Evolutionary conservation across 345 rosid species (phyloP).

Genomic region (Eucalyptus cloeziana): DNA sequence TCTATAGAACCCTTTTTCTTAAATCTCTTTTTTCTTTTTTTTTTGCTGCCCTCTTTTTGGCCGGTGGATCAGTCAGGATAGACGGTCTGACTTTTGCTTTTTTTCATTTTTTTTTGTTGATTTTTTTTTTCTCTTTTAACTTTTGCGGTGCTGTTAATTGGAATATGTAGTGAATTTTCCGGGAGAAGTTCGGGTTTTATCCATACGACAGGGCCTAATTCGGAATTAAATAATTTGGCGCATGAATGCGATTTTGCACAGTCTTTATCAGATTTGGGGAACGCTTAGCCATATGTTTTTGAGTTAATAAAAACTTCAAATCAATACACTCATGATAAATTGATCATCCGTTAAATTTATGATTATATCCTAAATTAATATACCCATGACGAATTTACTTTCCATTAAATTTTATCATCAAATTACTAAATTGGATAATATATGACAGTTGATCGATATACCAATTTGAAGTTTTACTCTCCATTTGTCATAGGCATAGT

Average conservation of each 20-base stretch:
- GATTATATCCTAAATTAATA: too few relatives aligned
- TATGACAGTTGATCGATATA: fast-evolving
- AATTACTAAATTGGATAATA: fast-evolving
- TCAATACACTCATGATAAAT: too few relatives aligned
- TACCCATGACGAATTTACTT: too few relatives aligned
- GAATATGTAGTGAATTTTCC: background rate
- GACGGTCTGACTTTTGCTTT: background rate
- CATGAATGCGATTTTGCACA: background rate
- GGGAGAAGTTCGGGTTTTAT: background rate
- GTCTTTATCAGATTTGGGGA: background rate
- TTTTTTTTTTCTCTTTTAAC: background rate
- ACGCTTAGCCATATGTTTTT: background rate
- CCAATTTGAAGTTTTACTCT: fast-evolving
- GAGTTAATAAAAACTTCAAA: too few relatives aligned
- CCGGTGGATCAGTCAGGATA: background rate
- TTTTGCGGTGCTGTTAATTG: background rate
- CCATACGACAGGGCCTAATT: background rate
- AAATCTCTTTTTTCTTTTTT: background rate
- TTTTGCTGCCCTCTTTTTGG: background rate
- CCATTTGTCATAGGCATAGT: fast-evolving
- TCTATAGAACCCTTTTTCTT: background rate
- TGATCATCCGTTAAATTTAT: too few relatives aligned
- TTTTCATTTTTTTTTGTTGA: background rate
- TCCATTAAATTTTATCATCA: too few relatives aligned
- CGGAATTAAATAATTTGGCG: background rate